These are phyloP conservation scores for Sporobolus alterniflorus DNA, from an alignment of 202 grass and related monocot species.

Conservation along the genomic window DNA sequence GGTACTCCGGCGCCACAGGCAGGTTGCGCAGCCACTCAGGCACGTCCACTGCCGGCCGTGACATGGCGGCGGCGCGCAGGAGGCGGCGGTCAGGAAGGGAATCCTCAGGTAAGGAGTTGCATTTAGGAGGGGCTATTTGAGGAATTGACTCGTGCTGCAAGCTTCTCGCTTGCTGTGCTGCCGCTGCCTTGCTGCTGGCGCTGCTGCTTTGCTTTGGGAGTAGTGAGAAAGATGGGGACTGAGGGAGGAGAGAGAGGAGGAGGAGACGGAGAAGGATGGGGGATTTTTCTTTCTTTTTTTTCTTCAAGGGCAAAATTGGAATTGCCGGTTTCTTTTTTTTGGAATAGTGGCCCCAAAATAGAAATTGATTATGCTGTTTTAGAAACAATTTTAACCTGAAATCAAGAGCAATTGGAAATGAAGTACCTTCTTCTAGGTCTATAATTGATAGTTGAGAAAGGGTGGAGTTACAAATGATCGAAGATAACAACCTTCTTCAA, in stretches of 20 bases:
- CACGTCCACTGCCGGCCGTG: slow-evolving; percentile 50
- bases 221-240: slow-evolving; percentile 26
- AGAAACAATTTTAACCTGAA: not conserved
- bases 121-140: slow-evolving; percentile 53
- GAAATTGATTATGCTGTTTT: not conserved
- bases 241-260: not conserved
- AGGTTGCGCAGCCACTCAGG: slow-evolving; percentile 85
- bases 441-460: not conserved
- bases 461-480: no score
- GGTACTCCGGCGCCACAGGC: slow-evolving; percentile 90
- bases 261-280: not conserved
- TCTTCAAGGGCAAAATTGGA: slow-evolving; percentile 1
- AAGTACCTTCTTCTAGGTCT: no score
- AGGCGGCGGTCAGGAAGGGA: not conserved
- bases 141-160: slow-evolving; percentile 39
- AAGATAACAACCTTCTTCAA: no score
- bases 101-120: slow-evolving; percentile 42
- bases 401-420: not conserved
- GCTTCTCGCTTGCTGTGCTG: slow-evolving; percentile 36
- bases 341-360: not conserved
- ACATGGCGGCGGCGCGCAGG: slow-evolving; percentile 41
- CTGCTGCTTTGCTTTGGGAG: slow-evolving; percentile 28
- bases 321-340: not conserved
- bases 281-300: not conserved
- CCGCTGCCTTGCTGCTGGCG: slow-evolving; percentile 14